phyloP scores from a whole-genome alignment of 2,329 filamentous ascomycete species.

The Orbilia oligospora region DNA sequence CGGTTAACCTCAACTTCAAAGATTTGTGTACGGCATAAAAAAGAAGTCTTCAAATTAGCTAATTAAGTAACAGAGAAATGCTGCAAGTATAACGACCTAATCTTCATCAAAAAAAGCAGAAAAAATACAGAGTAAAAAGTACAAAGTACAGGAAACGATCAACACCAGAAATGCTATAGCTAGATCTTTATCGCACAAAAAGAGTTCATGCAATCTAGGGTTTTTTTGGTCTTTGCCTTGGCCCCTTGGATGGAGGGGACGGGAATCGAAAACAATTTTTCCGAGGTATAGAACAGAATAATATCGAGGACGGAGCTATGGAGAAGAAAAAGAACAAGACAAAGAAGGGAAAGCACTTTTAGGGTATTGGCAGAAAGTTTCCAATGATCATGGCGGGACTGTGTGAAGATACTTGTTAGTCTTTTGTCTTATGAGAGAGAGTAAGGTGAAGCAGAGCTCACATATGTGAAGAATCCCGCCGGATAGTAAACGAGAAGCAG shows the following conservation, averaged over 20 bases:
- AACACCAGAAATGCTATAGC: conserved; percentile 52
- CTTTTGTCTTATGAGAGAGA: background rate
- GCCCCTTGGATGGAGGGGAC: background rate
- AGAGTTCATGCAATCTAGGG: conserved; percentile 44
- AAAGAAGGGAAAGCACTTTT: conserved; percentile 69
- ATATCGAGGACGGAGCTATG: conserved; percentile 9
- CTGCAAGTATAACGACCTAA: conserved; percentile 26
- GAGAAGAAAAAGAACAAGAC: conserved; percentile 56
- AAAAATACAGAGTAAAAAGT: conserved; percentile 8
- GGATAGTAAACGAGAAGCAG: conserved; percentile 97
- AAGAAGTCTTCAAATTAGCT: conserved; percentile 22
- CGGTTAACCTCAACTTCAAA: background rate
- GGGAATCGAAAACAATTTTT: conserved; percentile 9
- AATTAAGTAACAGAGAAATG: conserved; percentile 21
- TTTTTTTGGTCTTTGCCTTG: conserved; percentile 22
- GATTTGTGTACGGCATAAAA: background rate
- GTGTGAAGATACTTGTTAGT: conserved; percentile 64
- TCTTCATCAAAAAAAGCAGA: conserved; percentile 3
- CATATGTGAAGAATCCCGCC: conserved; percentile 96
- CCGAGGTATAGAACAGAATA: conserved; percentile 11
- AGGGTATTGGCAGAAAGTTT: conserved; percentile 88
- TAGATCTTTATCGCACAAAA: conserved; percentile 27
- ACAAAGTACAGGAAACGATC: conserved; percentile 6
- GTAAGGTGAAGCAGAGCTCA: conserved; percentile 70
- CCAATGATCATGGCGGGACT: conserved; percentile 96